A percentile compares a stretch with the other conserved stretches of the same genome.
Evolutionary conservation across 495 filamentous ascomycete genomes (phyloP).

Genomic region (Lindgomyces ingoldianus): DNA sequence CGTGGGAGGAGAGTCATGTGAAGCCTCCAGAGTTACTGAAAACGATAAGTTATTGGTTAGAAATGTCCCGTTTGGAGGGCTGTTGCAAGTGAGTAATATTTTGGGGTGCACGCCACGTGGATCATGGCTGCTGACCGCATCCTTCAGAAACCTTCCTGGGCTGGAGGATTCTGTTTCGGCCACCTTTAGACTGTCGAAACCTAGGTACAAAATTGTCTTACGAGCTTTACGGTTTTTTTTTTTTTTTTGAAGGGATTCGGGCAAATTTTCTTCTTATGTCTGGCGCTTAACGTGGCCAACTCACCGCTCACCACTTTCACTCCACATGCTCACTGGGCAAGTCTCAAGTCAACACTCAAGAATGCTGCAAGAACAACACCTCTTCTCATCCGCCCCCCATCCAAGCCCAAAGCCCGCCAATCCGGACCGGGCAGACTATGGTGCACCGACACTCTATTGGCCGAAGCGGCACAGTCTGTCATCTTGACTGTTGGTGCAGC

Average conservation of each 20-base stretch:
- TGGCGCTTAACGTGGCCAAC: conserved; percentile 16
- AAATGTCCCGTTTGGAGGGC: background rate
- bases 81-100: conserved; percentile 4
- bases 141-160: conserved; percentile 18
- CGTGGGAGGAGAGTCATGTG: background rate
- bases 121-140: conserved; percentile 29
- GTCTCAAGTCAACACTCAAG: conserved; percentile 3
- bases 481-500: conserved; percentile 18
- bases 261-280: background rate
- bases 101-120: conserved; percentile 15
- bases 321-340: conserved; percentile 15
- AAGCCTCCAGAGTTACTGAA: background rate
- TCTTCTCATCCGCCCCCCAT: background rate
- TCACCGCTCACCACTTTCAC: background rate
- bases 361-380: background rate
- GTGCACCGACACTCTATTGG: conserved; percentile 16
- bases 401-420: conserved; percentile 8
- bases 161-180: conserved; percentile 18
- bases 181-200: background rate
- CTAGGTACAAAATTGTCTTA: background rate
- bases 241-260: background rate
- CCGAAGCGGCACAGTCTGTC: conserved; percentile 20
- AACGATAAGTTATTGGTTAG: background rate
- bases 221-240: background rate
- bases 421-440: conserved; percentile 11